Conservation (phyloP, 192 early-diverging fungal genomes). For the Phlyctochytrium planicorne region DNA sequence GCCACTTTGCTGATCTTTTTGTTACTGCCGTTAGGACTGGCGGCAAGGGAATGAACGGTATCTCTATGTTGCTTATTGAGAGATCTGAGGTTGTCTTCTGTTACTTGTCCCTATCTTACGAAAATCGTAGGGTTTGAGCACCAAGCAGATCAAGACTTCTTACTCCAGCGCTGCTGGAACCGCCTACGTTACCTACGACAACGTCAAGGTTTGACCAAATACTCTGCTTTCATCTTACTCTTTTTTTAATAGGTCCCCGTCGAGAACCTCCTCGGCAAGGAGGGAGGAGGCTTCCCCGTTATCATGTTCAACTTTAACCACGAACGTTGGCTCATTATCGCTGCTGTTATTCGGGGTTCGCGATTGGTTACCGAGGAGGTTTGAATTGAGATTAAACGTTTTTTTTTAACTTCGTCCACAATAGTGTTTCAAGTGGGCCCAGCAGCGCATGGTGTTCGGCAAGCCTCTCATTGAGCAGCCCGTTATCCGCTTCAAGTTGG, state of each 20-base stretch:
- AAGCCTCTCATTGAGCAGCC: constrained; percentile 67
- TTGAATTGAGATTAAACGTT: constrained; percentile 35
- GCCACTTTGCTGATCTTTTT: constrained; percentile 46
- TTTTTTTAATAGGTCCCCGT: too few species aligned
- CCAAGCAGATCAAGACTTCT: constrained; percentile 68
- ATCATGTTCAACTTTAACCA: constrained; percentile 76
- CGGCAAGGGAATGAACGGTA: constrained; percentile 44
- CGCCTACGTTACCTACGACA: constrained; percentile 47
- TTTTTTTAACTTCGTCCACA: constrained; percentile 47
- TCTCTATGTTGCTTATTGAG: constrained; percentile 72
- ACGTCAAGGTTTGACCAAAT: too few species aligned
- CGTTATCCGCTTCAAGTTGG: constrained; percentile 68
- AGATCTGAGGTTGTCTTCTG: constrained; percentile 44
- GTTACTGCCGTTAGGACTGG: constrained; percentile 50
- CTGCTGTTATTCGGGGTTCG: too few species aligned
- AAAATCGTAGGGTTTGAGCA: too few species aligned
- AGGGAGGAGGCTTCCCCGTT: constrained; percentile 65
- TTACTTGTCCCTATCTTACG: too few species aligned
- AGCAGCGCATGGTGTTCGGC: constrained; percentile 71
- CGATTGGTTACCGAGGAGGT: too few species aligned
- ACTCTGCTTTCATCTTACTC: too few species aligned
- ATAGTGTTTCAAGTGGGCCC: constrained; percentile 66
- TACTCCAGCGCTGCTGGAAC: constrained; percentile 65
- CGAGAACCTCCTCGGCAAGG: constrained; percentile 67
- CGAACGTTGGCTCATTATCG: constrained; percentile 63